phyloP scores from a whole-genome alignment of 2,329 filamentous ascomycete species.

The Penicillium brasilianum region DNA sequence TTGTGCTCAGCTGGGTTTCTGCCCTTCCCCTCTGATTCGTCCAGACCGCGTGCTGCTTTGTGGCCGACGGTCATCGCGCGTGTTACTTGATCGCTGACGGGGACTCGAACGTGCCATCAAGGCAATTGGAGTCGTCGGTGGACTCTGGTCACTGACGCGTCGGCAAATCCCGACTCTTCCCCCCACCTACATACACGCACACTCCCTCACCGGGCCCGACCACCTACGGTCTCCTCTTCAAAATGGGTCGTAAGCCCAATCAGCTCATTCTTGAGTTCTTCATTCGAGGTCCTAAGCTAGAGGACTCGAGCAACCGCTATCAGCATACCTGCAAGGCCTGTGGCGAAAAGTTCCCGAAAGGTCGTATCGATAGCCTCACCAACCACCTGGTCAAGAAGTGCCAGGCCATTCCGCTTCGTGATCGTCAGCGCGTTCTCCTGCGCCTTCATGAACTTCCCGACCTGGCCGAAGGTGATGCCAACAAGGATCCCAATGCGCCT shows the following conservation, averaged over 20 bases:
- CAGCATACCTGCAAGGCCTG: slow-evolving; percentile 88
- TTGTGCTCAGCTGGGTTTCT: slow-evolving; percentile 9
- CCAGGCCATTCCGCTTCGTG: slow-evolving; percentile 73
- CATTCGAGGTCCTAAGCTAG: slow-evolving; percentile 81
- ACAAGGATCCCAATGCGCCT: slow-evolving; percentile 46
- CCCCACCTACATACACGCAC: neutral
- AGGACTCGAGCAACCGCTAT: slow-evolving; percentile 89
- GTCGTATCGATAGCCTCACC: slow-evolving; percentile 80
- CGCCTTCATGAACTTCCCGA: slow-evolving; percentile 72
- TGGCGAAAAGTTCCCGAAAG: slow-evolving; percentile 88
- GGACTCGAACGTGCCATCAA: neutral
- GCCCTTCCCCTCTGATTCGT: slow-evolving; percentile 2
- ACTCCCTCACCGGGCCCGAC: neutral
- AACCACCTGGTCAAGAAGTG: slow-evolving; percentile 87
- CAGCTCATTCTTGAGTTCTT: slow-evolving; percentile 87
- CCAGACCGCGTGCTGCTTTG: slow-evolving; percentile 4
- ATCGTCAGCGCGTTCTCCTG: slow-evolving; percentile 75
- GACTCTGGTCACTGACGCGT: slow-evolving; percentile 8
- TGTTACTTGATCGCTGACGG: neutral
- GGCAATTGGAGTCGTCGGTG: slow-evolving; percentile 4
- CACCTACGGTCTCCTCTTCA: slow-evolving; percentile 25
- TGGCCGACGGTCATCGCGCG: slow-evolving; percentile 5
- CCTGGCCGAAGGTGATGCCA: slow-evolving; percentile 48
- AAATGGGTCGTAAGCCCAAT: slow-evolving; percentile 84
- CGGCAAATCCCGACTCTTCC: neutral